Percentiles rank a stretch among this genome's conserved stretches.
phyloP scores from a whole-genome alignment of 345 rosid species.

The Hirschfeldia incana region DNA sequence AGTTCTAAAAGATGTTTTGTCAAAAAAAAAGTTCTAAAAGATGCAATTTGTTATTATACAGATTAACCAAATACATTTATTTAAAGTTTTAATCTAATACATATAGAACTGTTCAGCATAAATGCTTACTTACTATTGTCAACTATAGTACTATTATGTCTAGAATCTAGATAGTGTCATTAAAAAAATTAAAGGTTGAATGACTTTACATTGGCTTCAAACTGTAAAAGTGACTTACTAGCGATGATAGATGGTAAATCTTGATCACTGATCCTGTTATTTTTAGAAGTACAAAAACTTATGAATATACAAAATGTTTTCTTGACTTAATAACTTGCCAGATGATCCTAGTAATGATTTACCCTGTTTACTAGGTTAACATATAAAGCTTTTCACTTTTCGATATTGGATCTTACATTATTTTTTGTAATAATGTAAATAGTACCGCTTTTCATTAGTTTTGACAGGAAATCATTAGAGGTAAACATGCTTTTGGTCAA shows the following conservation, averaged over 20 bases:
- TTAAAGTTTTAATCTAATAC: background rate
- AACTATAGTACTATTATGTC: background rate
- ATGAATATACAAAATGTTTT: background rate
- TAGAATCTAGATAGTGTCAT: background rate
- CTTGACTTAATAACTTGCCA: background rate
- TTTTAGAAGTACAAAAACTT: background rate
- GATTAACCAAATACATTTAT: background rate
- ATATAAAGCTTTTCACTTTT: slow-evolving; percentile 8
- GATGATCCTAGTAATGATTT: background rate
- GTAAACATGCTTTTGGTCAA: slow-evolving; percentile 28
- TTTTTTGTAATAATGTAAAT: slow-evolving; percentile 8
- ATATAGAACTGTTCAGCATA: background rate
- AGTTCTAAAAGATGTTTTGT: background rate
- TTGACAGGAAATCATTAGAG: slow-evolving; percentile 31
- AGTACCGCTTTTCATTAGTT: slow-evolving; percentile 23
- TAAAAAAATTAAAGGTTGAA: background rate
- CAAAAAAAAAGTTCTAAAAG: background rate
- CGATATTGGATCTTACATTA: background rate
- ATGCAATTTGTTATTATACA: background rate
- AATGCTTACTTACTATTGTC: too few species aligned
- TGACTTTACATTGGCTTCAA: background rate
- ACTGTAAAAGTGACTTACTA: background rate
- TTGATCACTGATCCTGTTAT: background rate
- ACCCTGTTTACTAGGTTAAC: background rate
- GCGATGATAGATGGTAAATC: background rate